phyloP scores from a whole-genome alignment of 2,329 filamentous ascomycete genomes.

The Microdochium trichocladiopsis region DNA sequence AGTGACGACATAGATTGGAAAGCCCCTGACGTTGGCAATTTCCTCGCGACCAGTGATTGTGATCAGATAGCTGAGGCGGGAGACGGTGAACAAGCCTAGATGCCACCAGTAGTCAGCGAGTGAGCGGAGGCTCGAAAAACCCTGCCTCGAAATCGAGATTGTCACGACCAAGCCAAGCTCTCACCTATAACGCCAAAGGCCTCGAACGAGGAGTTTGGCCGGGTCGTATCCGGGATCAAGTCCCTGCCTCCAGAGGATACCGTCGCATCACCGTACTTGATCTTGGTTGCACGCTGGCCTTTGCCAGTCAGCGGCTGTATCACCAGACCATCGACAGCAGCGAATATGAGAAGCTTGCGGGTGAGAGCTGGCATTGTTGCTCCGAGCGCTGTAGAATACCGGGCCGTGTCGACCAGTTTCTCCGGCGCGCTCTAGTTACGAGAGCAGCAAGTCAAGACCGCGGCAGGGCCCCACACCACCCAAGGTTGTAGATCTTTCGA shows the following conservation, averaged over 20 bases:
- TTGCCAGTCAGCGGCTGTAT: constrained; percentile 64
- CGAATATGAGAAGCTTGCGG: constrained; percentile 74
- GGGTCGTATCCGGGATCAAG: constrained; percentile 33
- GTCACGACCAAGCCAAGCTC: constrained; percentile 4
- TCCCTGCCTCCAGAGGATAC: constrained; percentile 38
- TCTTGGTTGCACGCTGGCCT: constrained; percentile 54
- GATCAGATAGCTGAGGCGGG: constrained; percentile 75
- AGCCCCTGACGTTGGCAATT: constrained; percentile 79
- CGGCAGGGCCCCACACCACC: no score
- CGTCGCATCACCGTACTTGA: constrained; percentile 60
- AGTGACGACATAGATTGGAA: constrained; percentile 78
- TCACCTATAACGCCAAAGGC: constrained; percentile 53
- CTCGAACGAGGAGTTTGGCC: constrained; percentile 44
- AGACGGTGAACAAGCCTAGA: constrained; percentile 75
- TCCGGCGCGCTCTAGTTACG: no score
- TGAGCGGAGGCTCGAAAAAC: background rate
- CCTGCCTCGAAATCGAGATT: no score
- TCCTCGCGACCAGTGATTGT: constrained; percentile 81
- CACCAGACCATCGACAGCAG: constrained; percentile 75
- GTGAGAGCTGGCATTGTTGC: constrained; percentile 37
- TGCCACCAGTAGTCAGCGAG: constrained; percentile 6
- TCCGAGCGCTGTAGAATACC: background rate
- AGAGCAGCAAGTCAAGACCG: no score
- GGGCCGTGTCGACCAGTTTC: background rate
- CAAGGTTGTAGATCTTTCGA: no score